Evolutionary conservation across 108 stramenopile species (phyloP).

Genomic region (Skeletonema marinoi): DNA sequence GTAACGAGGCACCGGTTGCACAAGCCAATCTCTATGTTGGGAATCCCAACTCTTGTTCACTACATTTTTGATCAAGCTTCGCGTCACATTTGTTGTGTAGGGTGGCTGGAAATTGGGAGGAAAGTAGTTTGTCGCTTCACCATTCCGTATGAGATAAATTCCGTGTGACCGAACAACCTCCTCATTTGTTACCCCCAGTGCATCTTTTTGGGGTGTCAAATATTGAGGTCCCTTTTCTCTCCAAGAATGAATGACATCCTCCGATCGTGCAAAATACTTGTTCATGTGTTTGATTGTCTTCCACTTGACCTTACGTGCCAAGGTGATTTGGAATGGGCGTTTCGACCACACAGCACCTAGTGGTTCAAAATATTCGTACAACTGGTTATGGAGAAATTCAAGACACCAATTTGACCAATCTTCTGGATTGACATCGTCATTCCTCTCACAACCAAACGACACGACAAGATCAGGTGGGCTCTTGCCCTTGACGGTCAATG

Average conservation of each 20-base stretch:
- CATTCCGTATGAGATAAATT: constrained; percentile 82
- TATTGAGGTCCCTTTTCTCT: constrained; percentile 87
- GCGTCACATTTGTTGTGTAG: constrained; percentile 88
- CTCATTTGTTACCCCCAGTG: constrained; percentile 65
- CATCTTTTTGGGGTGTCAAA: constrained; percentile 72
- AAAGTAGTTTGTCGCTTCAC: constrained; percentile 88
- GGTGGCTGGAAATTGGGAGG: constrained; percentile 89
- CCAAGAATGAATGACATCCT: constrained; percentile 86
- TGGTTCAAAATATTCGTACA: constrained; percentile 79
- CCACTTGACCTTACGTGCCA: constrained; percentile 86
- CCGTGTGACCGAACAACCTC: constrained; percentile 84
- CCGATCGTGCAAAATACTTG: constrained; percentile 86
- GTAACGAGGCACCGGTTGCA: constrained; percentile 65
- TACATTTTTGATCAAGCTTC: constrained; percentile 74
- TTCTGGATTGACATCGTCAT: constrained; percentile 85
- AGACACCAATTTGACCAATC: constrained; percentile 92
- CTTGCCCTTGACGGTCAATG: constrained; percentile 74
- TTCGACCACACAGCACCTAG: constrained; percentile 78
- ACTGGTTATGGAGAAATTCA: constrained; percentile 91
- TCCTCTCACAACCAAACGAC: constrained; percentile 84
- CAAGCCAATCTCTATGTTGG: constrained; percentile 80
- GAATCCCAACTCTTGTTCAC: constrained; percentile 85
- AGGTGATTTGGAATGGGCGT: constrained; percentile 84
- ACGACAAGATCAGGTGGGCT: constrained; percentile 85
- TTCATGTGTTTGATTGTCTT: constrained; percentile 93